phyloP scores from a whole-genome alignment of 2,329 filamentous ascomycete species.

The Lasiodiplodia hormozganensis region DNA sequence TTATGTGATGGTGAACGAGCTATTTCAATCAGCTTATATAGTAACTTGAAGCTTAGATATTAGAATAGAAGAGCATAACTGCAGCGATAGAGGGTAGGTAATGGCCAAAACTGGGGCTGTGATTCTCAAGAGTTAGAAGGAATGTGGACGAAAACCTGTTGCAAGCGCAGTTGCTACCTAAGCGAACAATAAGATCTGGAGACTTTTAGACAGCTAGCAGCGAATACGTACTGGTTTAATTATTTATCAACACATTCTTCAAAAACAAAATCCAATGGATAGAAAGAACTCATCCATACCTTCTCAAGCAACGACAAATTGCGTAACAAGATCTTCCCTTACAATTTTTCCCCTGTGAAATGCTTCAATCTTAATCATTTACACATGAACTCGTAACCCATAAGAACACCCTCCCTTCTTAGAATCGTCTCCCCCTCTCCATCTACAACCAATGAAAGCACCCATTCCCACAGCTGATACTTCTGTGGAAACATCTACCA shows the following conservation, averaged over 20 bases:
- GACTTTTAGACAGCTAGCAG: too few relatives aligned
- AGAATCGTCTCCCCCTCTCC: neutral
- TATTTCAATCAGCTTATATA: too few relatives aligned
- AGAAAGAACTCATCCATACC: neutral
- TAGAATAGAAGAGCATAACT: too few relatives aligned
- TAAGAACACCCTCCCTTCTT: neutral
- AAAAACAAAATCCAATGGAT: neutral
- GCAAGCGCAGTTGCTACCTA: too few relatives aligned
- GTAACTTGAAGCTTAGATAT: too few relatives aligned
- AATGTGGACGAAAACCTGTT: too few relatives aligned
- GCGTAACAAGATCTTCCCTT: too few relatives aligned
- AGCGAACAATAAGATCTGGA: neutral
- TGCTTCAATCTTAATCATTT: neutral
- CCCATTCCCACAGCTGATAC: conserved; percentile 52
- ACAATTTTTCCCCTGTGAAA: neutral
- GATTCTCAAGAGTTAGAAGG: too few relatives aligned
- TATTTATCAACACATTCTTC: neutral
- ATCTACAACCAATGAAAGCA: conserved; percentile 33
- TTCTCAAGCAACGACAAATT: neutral
- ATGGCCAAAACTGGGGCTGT: too few relatives aligned
- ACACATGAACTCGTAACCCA: neutral
- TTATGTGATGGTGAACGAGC: too few relatives aligned
- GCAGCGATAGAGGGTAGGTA: too few relatives aligned
- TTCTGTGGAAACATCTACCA: neutral
- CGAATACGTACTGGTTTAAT: too few relatives aligned